These are phyloP conservation scores for Pichia norvegensis DNA, from an alignment of 1,139 yeast genomes.

Conservation along the genomic window DNA sequence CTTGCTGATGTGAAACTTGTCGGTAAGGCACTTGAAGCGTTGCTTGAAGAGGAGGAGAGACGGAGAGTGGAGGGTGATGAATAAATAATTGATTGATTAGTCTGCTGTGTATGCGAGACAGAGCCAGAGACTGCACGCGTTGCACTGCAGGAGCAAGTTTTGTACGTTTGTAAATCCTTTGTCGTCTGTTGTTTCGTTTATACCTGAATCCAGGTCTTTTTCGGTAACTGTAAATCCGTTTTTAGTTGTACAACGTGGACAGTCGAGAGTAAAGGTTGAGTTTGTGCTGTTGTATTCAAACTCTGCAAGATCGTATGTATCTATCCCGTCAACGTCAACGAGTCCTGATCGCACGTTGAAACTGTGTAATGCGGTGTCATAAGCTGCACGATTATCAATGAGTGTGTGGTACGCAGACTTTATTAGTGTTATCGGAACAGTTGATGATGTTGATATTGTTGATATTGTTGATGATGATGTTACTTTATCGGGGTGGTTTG, in stretches of 20 bases:
- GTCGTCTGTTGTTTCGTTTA: constrained; percentile 21
- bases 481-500: neutral
- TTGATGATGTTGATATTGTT: neutral
- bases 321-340: constrained; percentile 25
- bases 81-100: too few species aligned
- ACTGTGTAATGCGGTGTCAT: constrained; percentile 40
- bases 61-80: too few species aligned
- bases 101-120: constrained; percentile 46
- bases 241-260: constrained; percentile 64
- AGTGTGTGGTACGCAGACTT: constrained; percentile 56
- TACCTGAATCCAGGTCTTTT: constrained; percentile 45
- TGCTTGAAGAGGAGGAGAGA: constrained; percentile 44
- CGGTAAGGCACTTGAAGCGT: constrained; percentile 60
- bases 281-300: constrained; percentile 22
- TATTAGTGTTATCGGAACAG: constrained; percentile 27
- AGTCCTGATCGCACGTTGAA: constrained; percentile 41
- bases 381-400: constrained; percentile 37
- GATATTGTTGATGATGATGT: neutral
- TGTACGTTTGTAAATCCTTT: constrained; percentile 25
- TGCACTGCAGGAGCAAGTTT: constrained; percentile 59
- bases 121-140: constrained; percentile 78
- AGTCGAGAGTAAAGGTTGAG: constrained; percentile 35
- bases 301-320: constrained; percentile 31
- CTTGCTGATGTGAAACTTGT: constrained; percentile 67
- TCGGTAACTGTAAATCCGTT: constrained; percentile 56